Percentiles rank a stretch among this genome's conserved stretches.
phyloP scores from a whole-genome alignment of 1,139 yeast species.

The Meyerozyma sp. region DNA sequence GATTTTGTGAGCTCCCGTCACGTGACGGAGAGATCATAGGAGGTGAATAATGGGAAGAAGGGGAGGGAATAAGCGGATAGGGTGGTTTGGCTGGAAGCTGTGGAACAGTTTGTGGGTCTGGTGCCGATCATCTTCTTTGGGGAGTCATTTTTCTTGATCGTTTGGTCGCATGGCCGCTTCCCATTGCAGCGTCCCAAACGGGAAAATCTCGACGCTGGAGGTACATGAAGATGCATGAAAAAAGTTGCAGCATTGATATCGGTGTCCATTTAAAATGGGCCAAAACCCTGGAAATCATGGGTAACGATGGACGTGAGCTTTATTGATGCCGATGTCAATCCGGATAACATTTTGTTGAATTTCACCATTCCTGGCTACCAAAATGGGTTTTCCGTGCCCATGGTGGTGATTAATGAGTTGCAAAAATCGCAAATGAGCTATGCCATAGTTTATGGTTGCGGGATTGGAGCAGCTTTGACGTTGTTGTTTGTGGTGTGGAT shows the following conservation, averaged over 20 bases:
- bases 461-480: constrained; percentile 24
- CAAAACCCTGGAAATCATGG: neutral
- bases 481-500: constrained; percentile 22
- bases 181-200: constrained; percentile 8
- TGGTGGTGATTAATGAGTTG: constrained; percentile 10
- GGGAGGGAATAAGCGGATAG: too few relatives aligned
- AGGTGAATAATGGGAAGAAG: neutral
- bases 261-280: constrained; percentile 2
- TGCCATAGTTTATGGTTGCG: constrained; percentile 18
- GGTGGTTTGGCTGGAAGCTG: neutral
- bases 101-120: neutral
- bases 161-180: neutral
- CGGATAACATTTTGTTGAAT: constrained; percentile 12
- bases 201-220: constrained; percentile 2
- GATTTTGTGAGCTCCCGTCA: neutral
- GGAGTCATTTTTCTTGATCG: too few relatives aligned
- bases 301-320: constrained; percentile 5
- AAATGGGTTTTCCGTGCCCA: constrained; percentile 7
- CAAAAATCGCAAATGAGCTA: constrained; percentile 6
- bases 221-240: constrained; percentile 3
- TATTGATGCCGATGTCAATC: constrained; percentile 8
- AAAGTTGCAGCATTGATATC: neutral
- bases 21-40: neutral
- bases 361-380: constrained; percentile 13
- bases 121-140: too few relatives aligned